These are phyloP conservation scores for Megacollybia marginata DNA, from an alignment of 768 basidiomycete genomes.

Conservation along the genomic window DNA sequence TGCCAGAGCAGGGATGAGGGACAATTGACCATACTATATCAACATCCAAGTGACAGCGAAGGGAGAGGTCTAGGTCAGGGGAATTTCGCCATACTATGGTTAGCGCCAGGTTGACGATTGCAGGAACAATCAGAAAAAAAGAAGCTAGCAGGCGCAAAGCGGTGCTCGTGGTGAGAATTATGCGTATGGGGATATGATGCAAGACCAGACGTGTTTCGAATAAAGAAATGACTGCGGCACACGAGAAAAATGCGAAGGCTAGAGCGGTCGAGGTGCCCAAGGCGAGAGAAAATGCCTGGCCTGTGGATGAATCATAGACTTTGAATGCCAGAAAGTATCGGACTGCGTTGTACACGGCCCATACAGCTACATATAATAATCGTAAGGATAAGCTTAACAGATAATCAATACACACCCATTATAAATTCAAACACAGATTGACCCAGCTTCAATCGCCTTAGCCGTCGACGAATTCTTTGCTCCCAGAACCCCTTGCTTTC, in stretches of 20 bases:
- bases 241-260: constrained; percentile 30
- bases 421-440: constrained; percentile 25
- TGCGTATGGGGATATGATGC: constrained; percentile 21
- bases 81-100: constrained; percentile 45
- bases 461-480: constrained; percentile 14
- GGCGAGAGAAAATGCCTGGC: constrained; percentile 36
- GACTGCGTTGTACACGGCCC: constrained; percentile 54
- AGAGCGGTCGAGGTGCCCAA: constrained; percentile 41
- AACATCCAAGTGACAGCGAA: constrained; percentile 51
- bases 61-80: constrained; percentile 25
- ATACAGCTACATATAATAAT: constrained; percentile 33
- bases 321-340: constrained; percentile 61
- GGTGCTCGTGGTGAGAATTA: constrained; percentile 21
- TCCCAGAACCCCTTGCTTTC: constrained; percentile 23
- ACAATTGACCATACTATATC: constrained; percentile 54
- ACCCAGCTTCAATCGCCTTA: constrained; percentile 19
- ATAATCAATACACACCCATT: constrained; percentile 26
- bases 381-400: neutral
- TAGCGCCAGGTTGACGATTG: constrained; percentile 49
- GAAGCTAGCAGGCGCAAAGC: constrained; percentile 35
- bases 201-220: constrained; percentile 30
- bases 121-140: constrained; percentile 40
- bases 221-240: constrained; percentile 29
- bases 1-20: constrained; percentile 12
- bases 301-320: constrained; percentile 28